phyloP scores from a whole-genome alignment of 108 stramenopile species.

The Nitzschia inconspicua region DNA sequence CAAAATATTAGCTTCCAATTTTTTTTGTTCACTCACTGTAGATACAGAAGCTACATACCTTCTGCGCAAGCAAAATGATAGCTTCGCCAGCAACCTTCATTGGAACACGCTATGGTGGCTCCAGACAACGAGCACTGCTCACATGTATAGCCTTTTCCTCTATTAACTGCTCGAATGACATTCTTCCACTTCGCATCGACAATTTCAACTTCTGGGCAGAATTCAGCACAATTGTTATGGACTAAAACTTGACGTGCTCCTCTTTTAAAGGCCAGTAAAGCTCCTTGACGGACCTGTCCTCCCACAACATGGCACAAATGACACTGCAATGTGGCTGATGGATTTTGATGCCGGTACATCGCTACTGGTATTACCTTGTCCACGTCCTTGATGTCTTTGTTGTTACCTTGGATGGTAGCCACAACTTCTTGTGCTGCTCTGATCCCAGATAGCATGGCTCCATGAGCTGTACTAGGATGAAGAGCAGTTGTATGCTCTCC shows the following conservation, averaged over 20 bases:
- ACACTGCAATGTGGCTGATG: slow-evolving; percentile 29
- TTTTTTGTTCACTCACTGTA: too few species aligned
- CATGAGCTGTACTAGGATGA: slow-evolving; percentile 79
- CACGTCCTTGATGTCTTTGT: slow-evolving; percentile 9
- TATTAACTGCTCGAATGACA: slow-evolving; percentile 48
- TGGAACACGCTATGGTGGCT: slow-evolving; percentile 51
- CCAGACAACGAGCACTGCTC: slow-evolving; percentile 32
- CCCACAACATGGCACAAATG: slow-evolving; percentile 40
- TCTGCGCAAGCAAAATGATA: slow-evolving; percentile 54
- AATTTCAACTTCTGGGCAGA: slow-evolving; percentile 53
- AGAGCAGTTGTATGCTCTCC: slow-evolving; percentile 79
- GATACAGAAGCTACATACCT: not conserved
- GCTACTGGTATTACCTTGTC: slow-evolving; percentile 45
- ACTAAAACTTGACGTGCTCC: slow-evolving; percentile 42
- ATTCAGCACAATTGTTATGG: slow-evolving; percentile 57
- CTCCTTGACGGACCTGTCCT: slow-evolving; percentile 35
- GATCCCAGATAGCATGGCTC: slow-evolving; percentile 74
- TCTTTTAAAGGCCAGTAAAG: slow-evolving; percentile 49
- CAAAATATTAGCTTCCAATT: too few species aligned
- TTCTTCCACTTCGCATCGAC: slow-evolving; percentile 45
- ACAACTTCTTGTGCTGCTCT: slow-evolving; percentile 60
- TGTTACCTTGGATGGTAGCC: slow-evolving; percentile 17
- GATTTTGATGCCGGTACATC: slow-evolving; percentile 42
- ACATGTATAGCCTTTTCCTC: slow-evolving; percentile 37
- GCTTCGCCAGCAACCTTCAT: slow-evolving; percentile 25